Conservation (phyloP, 116 monocot genomes). For the Zostera marina region DNA sequence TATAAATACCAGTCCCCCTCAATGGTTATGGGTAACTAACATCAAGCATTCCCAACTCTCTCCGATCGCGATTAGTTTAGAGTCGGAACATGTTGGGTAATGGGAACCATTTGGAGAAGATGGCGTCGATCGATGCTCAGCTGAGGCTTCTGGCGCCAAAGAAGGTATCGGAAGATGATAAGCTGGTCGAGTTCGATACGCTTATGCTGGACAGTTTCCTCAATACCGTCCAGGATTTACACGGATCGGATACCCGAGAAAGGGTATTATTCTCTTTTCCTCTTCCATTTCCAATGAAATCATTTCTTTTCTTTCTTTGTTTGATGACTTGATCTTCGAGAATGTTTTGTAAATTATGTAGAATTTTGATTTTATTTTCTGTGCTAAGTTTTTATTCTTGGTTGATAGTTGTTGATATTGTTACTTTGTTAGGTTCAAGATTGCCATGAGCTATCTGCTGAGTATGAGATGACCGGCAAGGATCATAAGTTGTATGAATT, state of each 20-base stretch:
- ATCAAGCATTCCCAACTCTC: too few relatives aligned
- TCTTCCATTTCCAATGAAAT: background rate
- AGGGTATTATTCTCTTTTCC: slow-evolving; percentile 27
- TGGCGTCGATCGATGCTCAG: slow-evolving; percentile 88
- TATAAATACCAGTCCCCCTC: too few relatives aligned
- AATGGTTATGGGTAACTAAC: too few relatives aligned
- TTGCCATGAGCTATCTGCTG: slow-evolving; percentile 77
- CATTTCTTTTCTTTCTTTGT: background rate
- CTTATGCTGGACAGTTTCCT: slow-evolving; percentile 82
- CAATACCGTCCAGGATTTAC: slow-evolving; percentile 75
- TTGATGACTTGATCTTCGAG: background rate
- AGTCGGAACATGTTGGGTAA: slow-evolving; percentile 22
- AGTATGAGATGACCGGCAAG: slow-evolving; percentile 62
- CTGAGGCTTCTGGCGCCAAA: slow-evolving; percentile 64
- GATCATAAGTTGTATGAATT: slow-evolving; percentile 61
- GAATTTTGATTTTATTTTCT: background rate
- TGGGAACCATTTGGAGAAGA: slow-evolving; percentile 37
- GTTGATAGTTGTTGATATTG: too few relatives aligned
- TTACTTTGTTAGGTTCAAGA: slow-evolving; percentile 64
- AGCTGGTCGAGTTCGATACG: slow-evolving; percentile 86
- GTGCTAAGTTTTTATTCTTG: background rate
- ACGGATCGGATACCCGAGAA: slow-evolving; percentile 60
- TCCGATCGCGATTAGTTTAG: too few relatives aligned
- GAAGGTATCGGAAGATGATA: slow-evolving; percentile 95
- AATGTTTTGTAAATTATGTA: background rate